Evolutionary conservation across 1,284 basidiomycete genomes (phyloP).

Genomic region (Rhodotorula sp.): DNA sequence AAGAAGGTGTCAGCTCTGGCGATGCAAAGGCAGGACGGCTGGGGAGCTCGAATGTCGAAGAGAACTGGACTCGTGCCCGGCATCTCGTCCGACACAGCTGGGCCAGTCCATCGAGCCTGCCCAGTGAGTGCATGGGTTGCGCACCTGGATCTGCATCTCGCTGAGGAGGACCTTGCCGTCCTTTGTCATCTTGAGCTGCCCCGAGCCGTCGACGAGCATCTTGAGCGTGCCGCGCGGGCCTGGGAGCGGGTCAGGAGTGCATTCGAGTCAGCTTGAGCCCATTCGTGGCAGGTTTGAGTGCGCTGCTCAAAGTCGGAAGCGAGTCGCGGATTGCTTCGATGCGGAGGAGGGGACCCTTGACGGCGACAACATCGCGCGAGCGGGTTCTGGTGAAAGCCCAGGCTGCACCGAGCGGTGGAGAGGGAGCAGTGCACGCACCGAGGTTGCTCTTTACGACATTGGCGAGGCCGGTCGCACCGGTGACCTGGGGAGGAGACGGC

Average conservation of each 20-base stretch:
- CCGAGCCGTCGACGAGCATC: conserved; percentile 99
- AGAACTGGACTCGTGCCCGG: too few relatives aligned
- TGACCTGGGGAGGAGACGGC: conserved; percentile 46
- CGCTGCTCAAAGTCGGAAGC: too few relatives aligned
- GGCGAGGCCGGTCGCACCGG: conserved; percentile 94
- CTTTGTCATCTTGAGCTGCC: conserved; percentile 99
- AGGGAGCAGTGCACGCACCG: conserved; percentile 54
- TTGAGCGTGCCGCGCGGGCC: conserved; percentile 92
- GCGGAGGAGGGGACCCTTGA: conserved; percentile 53
- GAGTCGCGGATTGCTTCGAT: too few relatives aligned
- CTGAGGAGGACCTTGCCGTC: conserved; percentile 98
- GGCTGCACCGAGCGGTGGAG: conserved; percentile 14
- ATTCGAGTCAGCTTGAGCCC: too few relatives aligned
- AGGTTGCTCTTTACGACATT: conserved; percentile 97
- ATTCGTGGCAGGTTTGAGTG: too few relatives aligned
- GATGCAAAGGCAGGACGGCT: background rate
- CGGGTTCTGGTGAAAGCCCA: too few relatives aligned
- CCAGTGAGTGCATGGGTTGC: conserved; percentile 18
- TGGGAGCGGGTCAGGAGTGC: too few relatives aligned
- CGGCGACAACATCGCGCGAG: too few relatives aligned
- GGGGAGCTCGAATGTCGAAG: background rate
- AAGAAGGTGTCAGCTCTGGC: conserved; percentile 17
- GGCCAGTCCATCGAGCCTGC: too few relatives aligned
- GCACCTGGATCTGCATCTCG: conserved; percentile 96
- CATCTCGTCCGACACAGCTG: too few relatives aligned